Conservation (phyloP, 2,329 filamentous ascomycete species). For the Sporothrix pseudoabietina region DNA sequence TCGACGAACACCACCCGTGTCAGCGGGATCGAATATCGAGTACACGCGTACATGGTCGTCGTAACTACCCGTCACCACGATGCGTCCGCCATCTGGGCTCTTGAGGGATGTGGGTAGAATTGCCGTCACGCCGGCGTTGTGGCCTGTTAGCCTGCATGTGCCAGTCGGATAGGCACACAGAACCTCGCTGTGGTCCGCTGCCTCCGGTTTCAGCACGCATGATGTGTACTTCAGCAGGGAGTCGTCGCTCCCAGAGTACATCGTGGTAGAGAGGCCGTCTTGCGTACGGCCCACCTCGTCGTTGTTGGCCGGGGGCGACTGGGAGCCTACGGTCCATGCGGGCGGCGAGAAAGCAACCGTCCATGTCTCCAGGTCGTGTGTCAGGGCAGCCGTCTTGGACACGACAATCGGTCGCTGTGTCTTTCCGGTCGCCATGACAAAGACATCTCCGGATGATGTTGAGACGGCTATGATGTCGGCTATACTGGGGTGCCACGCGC, state of each 20-base stretch:
- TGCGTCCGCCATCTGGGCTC: conserved; percentile 48
- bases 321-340: background rate
- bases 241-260: conserved; percentile 78
- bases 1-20: conserved; percentile 47
- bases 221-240: conserved; percentile 57
- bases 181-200: background rate
- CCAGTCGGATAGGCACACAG: conserved; percentile 34
- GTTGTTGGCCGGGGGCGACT: background rate
- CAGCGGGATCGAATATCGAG: conserved; percentile 48
- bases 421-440: conserved; percentile 54
- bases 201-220: background rate
- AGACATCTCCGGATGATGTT: conserved; percentile 67
- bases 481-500: conserved; percentile 68
- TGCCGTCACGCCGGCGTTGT: conserved; percentile 83
- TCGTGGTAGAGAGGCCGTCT: conserved; percentile 39
- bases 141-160: conserved; percentile 44
- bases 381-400: conserved; percentile 46
- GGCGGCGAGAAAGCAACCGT: conserved; percentile 61
- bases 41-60: conserved; percentile 80
- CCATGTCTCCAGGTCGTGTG: conserved; percentile 71
- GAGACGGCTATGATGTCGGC: conserved; percentile 66
- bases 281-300: background rate
- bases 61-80: conserved; percentile 86
- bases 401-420: conserved; percentile 45
- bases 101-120: conserved; percentile 68